Evolutionary conservation across 192 early-diverging fungal genomes (phyloP).

Genomic region (Backusella westeae): DNA sequence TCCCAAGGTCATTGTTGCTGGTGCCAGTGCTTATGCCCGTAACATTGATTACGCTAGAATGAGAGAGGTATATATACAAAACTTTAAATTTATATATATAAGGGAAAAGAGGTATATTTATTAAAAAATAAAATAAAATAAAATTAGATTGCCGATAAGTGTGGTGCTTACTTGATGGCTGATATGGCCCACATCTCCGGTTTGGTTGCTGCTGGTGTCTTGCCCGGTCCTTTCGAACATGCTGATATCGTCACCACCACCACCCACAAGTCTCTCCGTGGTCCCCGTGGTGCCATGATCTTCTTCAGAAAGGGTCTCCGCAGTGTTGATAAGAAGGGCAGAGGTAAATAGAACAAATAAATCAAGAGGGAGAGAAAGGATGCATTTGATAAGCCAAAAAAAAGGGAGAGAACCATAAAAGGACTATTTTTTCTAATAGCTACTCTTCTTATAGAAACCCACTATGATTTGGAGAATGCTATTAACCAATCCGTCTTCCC

Average conservation of each 20-base stretch:
- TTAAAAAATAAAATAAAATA: not conserved
- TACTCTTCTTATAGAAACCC: conserved; percentile 45
- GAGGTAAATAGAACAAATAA: conserved; percentile 41
- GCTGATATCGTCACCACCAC: conserved; percentile 99
- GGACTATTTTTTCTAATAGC: not conserved
- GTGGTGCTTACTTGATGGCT: conserved; percentile 90
- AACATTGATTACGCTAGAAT: conserved; percentile 92
- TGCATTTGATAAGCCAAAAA: not conserved
- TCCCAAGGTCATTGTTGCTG: conserved; percentile 96
- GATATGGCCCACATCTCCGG: conserved; percentile 98
- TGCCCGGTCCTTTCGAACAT: conserved; percentile 88
- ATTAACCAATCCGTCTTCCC: conserved; percentile 99
- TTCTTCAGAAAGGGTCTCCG: conserved; percentile 96
- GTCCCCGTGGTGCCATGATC: conserved; percentile 98
- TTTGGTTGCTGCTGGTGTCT: conserved; percentile 82
- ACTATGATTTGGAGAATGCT: conserved; percentile 90
- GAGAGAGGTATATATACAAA: conserved; percentile 42
- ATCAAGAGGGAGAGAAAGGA: not conserved
- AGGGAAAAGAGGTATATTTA: not conserved
- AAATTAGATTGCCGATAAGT: conserved; percentile 74
- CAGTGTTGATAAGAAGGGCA: conserved; percentile 86
- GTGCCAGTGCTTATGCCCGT: conserved; percentile 92
- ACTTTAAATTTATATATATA: conserved; percentile 1
- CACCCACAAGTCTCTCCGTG: conserved; percentile 97
- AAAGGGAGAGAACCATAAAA: not conserved